Base-by-base conservation (phyloP, 768 basidiomycete genomes). In the Leccinum pellstonianum region DNA sequence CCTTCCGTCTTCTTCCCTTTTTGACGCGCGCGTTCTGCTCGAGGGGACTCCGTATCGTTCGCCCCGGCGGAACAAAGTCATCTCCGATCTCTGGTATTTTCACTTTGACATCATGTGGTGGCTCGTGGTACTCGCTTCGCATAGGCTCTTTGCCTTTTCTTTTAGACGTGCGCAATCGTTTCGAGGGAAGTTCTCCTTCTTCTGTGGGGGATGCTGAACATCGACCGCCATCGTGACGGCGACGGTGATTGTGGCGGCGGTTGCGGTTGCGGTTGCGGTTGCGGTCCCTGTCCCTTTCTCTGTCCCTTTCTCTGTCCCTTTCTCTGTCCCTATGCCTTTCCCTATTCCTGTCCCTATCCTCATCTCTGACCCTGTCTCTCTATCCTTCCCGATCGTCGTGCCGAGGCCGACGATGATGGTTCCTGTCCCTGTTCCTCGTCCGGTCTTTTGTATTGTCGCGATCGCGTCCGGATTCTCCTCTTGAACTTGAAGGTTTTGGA, bases 1-100 rank as follows among this genome's bases (percentile, higher is more conserved):
- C 80, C 75, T 55, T 70, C 76, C 19, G 33, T 15, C 17, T 41
- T 59, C 58, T 59, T 66, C 12, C 60, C 69, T 54, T 69, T 70
- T 33, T 64, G 61, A 31, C 58, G 60, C 3, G 63, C 60, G 50
- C 54, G 55, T 47, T 72, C 71, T 3, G 63, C 58, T 11, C 57
- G 62, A 3, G 59, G 59, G 0, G 57, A 35, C 11, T 65, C 64
- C 15, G 47, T 31, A 6, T 69, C 73, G 55, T 64, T 65, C 27
- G 46, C 59, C 7, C 58, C 29, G 73, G 53, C 1, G 75, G 74
- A 43, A 76, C 60, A 49, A 76, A 76, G 53, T 76, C 72, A 37
- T 69, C 74, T 4, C 68, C 72, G 12, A 65, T 64, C 27, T 67
- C 62, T 10, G 63, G 60, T 11, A 37, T 27, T 25, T 64, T 66